Percentiles rank a stretch among this genome's conserved stretches.
Evolutionary conservation across 2,329 filamentous ascomycete genomes (phyloP).

Genomic region (Trichoderma asperellum): DNA sequence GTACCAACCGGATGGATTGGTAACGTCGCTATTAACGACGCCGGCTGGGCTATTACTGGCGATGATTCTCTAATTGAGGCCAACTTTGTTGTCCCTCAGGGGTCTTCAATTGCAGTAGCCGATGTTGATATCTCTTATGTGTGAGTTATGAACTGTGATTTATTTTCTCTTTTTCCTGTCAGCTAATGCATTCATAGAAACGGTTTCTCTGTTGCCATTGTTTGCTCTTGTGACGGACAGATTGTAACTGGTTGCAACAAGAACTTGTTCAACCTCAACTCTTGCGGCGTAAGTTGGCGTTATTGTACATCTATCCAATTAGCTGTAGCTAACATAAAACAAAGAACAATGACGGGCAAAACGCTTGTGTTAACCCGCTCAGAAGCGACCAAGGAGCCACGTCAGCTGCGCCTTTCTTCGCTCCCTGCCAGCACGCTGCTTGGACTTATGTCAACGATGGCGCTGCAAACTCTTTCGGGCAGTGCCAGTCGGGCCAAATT

Average conservation of each 20-base stretch:
- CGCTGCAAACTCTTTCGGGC: constrained; percentile 5
- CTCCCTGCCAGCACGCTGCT: constrained; percentile 2
- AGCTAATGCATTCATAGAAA: neutral
- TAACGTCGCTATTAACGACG: neutral
- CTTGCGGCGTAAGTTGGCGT: neutral
- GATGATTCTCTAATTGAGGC: constrained; percentile 10
- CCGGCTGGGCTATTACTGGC: constrained; percentile 3
- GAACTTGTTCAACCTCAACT: constrained; percentile 10
- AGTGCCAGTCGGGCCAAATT: constrained; percentile 3
- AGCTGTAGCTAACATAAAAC: neutral
- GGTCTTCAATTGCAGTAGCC: neutral
- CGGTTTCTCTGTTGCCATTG: constrained; percentile 10
- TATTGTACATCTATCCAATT: neutral
- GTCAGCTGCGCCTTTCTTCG: constrained; percentile 3
- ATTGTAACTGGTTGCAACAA: constrained; percentile 10
- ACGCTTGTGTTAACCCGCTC: neutral
- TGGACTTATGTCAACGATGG: constrained; percentile 11
- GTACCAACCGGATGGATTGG: neutral
- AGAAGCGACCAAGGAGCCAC: constrained; percentile 3
- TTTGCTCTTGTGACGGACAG: constrained; percentile 5
- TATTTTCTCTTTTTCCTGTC: neutral
- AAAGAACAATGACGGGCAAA: neutral
- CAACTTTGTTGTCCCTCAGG: constrained; percentile 13
- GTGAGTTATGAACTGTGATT: neutral
- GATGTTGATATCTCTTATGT: constrained; percentile 9